A percentile compares a stretch with the other conserved stretches of the same genome.
These are phyloP conservation scores for Capsicum chinense DNA, from an alignment of 257 asterid species.

Conservation along the genomic window DNA sequence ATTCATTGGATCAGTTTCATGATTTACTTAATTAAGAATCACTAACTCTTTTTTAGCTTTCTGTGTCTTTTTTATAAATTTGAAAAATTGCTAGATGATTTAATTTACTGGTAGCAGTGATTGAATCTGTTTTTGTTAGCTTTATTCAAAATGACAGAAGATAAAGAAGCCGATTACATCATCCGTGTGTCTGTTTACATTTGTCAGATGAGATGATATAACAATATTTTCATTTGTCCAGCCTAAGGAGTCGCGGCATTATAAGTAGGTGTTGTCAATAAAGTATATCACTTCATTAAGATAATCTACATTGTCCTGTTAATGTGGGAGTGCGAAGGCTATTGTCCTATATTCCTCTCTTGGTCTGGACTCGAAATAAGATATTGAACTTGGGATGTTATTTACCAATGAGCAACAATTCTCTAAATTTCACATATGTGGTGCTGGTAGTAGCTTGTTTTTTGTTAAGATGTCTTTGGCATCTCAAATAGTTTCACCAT, in stretches of 20 bases:
- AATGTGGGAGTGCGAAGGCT: not conserved
- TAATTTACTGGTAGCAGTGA: not conserved
- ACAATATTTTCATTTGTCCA: slow-evolving; percentile 13
- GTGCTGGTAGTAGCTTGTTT: not conserved
- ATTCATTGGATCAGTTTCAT: slow-evolving; percentile 17
- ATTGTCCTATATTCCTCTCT: not conserved
- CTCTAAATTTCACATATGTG: not conserved
- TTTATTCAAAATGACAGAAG: not conserved
- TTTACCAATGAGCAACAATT: slow-evolving; percentile 3
- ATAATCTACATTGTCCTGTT: slow-evolving; percentile 7
- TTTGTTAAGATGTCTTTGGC: slow-evolving; percentile 7
- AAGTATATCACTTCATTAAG: not conserved
- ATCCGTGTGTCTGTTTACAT: not conserved
- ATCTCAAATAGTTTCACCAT: slow-evolving; percentile 10
- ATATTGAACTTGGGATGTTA: not conserved
- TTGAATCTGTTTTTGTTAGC: not conserved
- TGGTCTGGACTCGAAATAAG: not conserved
- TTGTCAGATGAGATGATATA: not conserved
- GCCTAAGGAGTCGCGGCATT: not conserved
- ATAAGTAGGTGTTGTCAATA: not conserved
- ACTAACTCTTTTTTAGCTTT: not conserved
- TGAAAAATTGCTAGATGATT: not conserved
- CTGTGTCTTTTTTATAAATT: not conserved
- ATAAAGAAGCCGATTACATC: not conserved
- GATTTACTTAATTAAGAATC: not conserved